phyloP scores from a whole-genome alignment of 371 early-diverging fungal species.

The Lichtheimia ornata region DNA sequence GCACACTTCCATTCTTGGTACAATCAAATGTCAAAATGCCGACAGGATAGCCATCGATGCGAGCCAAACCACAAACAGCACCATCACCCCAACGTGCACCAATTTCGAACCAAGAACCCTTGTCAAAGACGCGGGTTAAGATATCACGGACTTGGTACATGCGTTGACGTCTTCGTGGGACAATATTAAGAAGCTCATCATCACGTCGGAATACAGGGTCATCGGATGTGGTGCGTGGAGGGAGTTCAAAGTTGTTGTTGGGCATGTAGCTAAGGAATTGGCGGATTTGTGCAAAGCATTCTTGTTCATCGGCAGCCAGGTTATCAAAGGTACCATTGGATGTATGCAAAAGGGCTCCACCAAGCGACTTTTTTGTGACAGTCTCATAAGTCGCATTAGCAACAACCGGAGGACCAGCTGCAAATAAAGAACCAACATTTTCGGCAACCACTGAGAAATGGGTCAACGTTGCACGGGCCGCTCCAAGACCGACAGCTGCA shows the following conservation, averaged over 20 bases:
- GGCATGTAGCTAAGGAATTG: constrained; percentile 45
- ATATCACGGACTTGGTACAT: constrained; percentile 45
- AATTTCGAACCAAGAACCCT: constrained; percentile 45
- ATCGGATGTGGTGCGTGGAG: constrained; percentile 16
- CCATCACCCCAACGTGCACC: constrained; percentile 50
- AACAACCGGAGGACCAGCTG: constrained; percentile 47
- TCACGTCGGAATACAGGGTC: constrained; percentile 35
- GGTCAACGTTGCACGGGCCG: constrained; percentile 44
- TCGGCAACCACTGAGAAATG: constrained; percentile 42
- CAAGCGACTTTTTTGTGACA: constrained; percentile 38
- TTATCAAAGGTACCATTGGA: constrained; percentile 48
- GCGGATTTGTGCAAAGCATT: constrained; percentile 42
- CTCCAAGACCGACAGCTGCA: constrained; percentile 43
- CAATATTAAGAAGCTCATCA: constrained; percentile 33
- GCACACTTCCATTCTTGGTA: constrained; percentile 37
- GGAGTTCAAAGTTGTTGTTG: constrained; percentile 25
- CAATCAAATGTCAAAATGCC: constrained; percentile 47
- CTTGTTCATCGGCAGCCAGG: constrained; percentile 33
- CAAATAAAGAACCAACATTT: constrained; percentile 42
- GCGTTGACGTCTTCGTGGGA: constrained; percentile 43
- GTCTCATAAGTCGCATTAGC: constrained; percentile 45
- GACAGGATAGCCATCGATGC: constrained; percentile 38
- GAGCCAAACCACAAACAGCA: constrained; percentile 44
- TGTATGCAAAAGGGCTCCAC: constrained; percentile 41
- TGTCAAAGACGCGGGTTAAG: constrained; percentile 32